Conservation (phyloP, 805 yeast species). For the Naumovozyma castellii region DNA sequence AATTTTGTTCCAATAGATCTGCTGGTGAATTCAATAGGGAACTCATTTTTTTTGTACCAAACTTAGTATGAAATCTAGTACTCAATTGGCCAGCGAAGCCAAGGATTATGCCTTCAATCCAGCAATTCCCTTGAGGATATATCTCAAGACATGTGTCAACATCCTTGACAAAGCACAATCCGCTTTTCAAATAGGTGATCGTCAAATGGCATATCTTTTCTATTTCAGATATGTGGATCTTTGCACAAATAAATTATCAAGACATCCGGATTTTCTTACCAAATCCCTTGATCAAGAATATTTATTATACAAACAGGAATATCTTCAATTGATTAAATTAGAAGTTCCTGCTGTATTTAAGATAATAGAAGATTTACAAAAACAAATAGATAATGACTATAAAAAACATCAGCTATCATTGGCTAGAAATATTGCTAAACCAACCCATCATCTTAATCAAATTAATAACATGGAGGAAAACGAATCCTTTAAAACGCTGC, state of each 20-base stretch:
- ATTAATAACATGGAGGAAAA: constrained; percentile 1
- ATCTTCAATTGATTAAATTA: constrained; percentile 20
- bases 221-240: constrained; percentile 50
- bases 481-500: constrained; percentile 6
- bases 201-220: constrained; percentile 44
- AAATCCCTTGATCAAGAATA: constrained; percentile 2
- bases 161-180: constrained; percentile 37
- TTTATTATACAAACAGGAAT: constrained; percentile 15
- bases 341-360: constrained; percentile 28
- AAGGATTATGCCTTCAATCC: constrained; percentile 44
- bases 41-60: no score
- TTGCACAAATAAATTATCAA: constrained; percentile 24
- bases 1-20: no score
- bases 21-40: no score
- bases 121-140: constrained; percentile 40
- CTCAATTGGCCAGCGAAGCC: constrained; percentile 35
- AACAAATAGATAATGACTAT: constrained; percentile 14
- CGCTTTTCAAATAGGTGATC: constrained; percentile 30
- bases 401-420: constrained; percentile 18
- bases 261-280: constrained; percentile 19
- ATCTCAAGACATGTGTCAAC: constrained; percentile 45
- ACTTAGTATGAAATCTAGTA: constrained; percentile 5
- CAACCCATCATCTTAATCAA: constrained; percentile 4
- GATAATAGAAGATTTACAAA: constrained; percentile 23
- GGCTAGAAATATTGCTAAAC: constrained; percentile 23